Base-by-base conservation (phyloP, 192 early-diverging fungal genomes). In the Phycomyces blakesleeanus region DNA sequence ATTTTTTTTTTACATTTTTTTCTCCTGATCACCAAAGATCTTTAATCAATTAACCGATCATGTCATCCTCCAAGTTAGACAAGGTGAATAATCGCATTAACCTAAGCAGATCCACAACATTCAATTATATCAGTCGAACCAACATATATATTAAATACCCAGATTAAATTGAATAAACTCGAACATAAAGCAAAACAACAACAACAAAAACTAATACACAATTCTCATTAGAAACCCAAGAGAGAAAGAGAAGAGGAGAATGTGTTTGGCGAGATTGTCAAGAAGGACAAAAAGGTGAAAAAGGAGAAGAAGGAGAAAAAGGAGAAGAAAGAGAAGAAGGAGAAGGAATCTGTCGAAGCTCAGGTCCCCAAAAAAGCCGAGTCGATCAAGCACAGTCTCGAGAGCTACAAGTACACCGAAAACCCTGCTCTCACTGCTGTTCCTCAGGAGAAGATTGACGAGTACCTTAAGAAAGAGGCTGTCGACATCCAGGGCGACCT, bases 401-500 rank as follows among this genome's bases (percentile, higher is more conserved):
- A 57, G 55, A 47, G 16, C 41, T 66, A 68, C 61, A 65, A 52
- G 26, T 72, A 75, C 41, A 59, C 21, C 24, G 57, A 63, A 12
- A 59, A 61, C 20, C 50, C 37, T 49, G 20, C n/a, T 16, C 57
- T 78, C 50, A 29, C 27, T 38, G 42, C 51, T 39, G 16, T 61
- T 29, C 66, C 70, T 10, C 63, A 72, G 57, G 51, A 38, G 6
- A 69, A 62, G 24, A 69, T 76, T 56, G 68, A 66, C 40, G 79
- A 66, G 20, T 81, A 75, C 51, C 61, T 69, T 57, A 82, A 84
- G 63, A 67, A 83, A 61, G 67, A 79, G 51, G 61, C 66, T 14
- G 76, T 79, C 12, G 77, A 81, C 21, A 69, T 81, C 9, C 69
- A 72, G 6, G 76, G 78, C 47, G 81, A 85, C 42, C 71, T 81